Conservation (phyloP, 2,329 filamentous ascomycete species). For the Ophiocordyceps sinensis region DNA sequence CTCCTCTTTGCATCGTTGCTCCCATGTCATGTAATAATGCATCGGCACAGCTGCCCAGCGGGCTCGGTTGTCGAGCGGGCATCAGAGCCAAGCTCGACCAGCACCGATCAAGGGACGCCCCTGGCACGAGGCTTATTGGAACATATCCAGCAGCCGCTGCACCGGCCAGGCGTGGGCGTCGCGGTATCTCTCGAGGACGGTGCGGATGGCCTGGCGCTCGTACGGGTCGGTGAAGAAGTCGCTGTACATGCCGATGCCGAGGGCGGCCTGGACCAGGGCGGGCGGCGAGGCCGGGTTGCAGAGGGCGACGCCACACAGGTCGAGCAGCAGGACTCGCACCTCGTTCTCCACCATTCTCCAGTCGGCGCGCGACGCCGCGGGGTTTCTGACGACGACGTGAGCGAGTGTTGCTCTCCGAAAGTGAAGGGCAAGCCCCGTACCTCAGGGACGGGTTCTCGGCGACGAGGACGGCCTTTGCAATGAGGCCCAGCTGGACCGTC, state of each 20-base stretch:
- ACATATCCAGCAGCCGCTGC: constrained; percentile 20
- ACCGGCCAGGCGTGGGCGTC: constrained; percentile 26
- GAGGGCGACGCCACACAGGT: constrained; percentile 24
- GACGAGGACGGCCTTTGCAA: constrained; percentile 23
- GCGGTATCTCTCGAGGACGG: constrained; percentile 28
- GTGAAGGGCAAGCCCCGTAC: constrained; percentile 6
- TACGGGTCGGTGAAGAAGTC: constrained; percentile 26
- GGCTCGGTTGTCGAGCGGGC: neutral
- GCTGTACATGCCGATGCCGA: constrained; percentile 25
- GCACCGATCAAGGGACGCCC: no score
- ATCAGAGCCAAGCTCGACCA: no score
- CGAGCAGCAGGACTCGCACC: constrained; percentile 20
- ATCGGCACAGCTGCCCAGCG: no score
- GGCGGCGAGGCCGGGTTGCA: constrained; percentile 23
- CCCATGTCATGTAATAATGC: no score
- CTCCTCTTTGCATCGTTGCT: no score
- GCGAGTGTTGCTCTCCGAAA: neutral
- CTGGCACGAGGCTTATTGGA: no score
- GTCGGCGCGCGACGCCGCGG: constrained; percentile 11
- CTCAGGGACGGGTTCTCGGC: constrained; percentile 22
- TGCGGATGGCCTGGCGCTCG: constrained; percentile 20
- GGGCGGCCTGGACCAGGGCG: constrained; percentile 22
- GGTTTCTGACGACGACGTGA: neutral
- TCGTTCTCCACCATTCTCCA: constrained; percentile 23
- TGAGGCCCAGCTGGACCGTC: constrained; percentile 23